Evolutionary conservation across 2,329 filamentous ascomycete species (phyloP), one percentile per base, ranked within the genome.

Genomic region (Trichoderma asperellum): DNA sequence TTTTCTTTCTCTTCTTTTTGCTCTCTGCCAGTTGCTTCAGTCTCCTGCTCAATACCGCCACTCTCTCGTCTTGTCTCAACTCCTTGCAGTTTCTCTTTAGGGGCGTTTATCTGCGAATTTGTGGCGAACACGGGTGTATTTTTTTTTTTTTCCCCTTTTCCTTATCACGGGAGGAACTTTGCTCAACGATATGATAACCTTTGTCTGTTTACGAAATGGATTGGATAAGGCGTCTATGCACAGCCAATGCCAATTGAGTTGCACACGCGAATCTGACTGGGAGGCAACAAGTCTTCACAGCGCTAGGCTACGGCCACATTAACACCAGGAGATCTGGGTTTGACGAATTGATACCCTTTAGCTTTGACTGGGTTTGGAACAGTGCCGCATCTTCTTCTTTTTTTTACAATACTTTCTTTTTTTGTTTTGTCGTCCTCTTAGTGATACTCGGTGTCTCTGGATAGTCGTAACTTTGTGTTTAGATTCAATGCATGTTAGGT

Each of bases 261-360:
- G 47, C 18, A 60, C 35, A 40, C 34, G 32, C 56, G 40, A 60
- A 12, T 49, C 32, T 60, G 56, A 60, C 56, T 47, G 37, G 27
- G 47, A 34, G 27, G 47, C 35, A 35, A 43, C 16, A 63, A 53
- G 32, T 53, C 43, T 63, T 63, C 16, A 32, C 47, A 40, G 47
- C 10, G n/a, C 32, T 37, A 16, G 60, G 47, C 47, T 53, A 53
- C 60, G 32, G 32, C 60, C 47, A 37, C 53, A 56, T 53, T 57
- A 57, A 29, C 24, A 59, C 56, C 43, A 47, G 56, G 32, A 37
- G 21, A 57, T 21, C 40, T 59, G 55, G 64, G 43, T 65, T 14
- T 65, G 29, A 52, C 57, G 56, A 32, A 37, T 68, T 68, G 64
- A 68, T 68, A 68, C 64, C 64, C 64, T 68, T 60, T 32, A 68